Evolutionary conservation across 1,139 yeast species (phyloP), one percentile per base, ranked within the genome.

Genomic region (Taphrina wiesneri): DNA sequence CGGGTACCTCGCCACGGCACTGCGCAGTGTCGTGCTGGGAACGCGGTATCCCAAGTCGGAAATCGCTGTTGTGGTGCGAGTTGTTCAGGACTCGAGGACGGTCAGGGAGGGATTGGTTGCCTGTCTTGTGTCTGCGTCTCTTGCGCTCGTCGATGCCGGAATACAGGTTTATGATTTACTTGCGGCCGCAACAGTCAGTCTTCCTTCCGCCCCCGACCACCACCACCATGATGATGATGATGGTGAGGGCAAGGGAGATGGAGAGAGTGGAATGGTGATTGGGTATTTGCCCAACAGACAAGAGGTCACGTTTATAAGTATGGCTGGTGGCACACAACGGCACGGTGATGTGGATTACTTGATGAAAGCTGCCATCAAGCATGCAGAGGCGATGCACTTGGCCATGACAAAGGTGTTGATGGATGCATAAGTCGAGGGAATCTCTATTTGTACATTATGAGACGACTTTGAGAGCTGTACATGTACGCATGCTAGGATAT

Each of bases 1-100:
- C 1, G 43, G 19, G 1, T n/a, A 7, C 23, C 1, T 21, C 17
- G n/a, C 28, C 11, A 19, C n/a, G 6, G 51, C 51, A 6, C n/a
- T 39, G 6, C 6, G 7, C 6, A 5, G 28, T 21, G 30, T 17
- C 26, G 2, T 45, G 2, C 9, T 23, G 1, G 30, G 51, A 7
- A 13, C 30, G 30, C 51, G 34, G 32, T 61, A 36, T 52, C 67
- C 67, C 13, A 65, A 65, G 56, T 46, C 63, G 23, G 63, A 62
- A 21, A 61, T 65, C 30, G 61, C 53, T 45, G 26, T 65, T 28
- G 54, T 26, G 45, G 51, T 62, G 13, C 54, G 36, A 23, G 47
- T 65, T 5, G 53, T 65, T 19, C 65, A 65, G 28, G 61, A 56
- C 23, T 4, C 13, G 11, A 11, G 11, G 13, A 19, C 2, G 23